Evolutionary conservation across 768 basidiomycete species (phyloP).

Genomic region (Gymnopilus junonius): DNA sequence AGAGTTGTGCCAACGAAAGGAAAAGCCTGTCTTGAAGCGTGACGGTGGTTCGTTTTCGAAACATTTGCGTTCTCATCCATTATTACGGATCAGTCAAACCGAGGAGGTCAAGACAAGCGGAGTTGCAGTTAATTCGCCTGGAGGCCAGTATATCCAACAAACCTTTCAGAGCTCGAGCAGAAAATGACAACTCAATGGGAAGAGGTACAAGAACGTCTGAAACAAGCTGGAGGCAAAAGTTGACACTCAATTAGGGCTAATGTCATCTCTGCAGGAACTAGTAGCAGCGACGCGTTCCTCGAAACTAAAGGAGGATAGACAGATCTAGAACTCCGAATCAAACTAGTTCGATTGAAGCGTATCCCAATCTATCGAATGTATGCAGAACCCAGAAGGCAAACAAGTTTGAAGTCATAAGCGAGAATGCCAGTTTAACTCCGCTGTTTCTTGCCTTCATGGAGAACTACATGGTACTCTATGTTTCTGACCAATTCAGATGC

Average conservation of each 20-base stretch:
- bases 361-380: no score
- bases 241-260: not conserved
- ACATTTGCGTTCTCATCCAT: not conserved
- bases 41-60: not conserved
- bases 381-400: no score
- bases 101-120: not conserved
- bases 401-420: no score
- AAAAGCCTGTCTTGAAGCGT: not conserved
- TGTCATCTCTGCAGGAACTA: not conserved
- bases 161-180: not conserved
- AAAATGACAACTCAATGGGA: not conserved
- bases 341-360: no score
- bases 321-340: no score
- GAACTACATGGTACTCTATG: no score
- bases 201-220: not conserved
- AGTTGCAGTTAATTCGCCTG: not conserved
- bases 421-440: no score
- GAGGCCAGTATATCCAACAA: not conserved
- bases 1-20: not conserved
- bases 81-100: not conserved
- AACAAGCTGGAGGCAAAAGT: not conserved
- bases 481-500: no score
- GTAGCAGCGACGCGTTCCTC: not conserved
- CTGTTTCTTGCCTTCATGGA: no score
- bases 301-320: no score